These are phyloP conservation scores for Catunica adiposa DNA, from an alignment of 2,329 filamentous ascomycete genomes.

Conservation along the genomic window DNA sequence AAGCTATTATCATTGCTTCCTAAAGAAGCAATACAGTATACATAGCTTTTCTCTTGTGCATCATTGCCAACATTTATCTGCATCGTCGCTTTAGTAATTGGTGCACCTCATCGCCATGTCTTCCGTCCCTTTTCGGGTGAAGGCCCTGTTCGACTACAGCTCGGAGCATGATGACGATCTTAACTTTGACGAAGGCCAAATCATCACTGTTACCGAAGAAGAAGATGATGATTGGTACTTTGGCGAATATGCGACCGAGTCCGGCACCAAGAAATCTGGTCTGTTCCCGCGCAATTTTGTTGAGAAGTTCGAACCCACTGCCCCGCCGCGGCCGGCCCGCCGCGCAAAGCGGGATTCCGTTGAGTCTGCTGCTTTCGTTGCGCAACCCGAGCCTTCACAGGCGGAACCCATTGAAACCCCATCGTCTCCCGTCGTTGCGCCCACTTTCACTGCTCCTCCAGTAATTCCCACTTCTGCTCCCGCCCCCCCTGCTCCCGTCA, in stretches of 20 bases:
- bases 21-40: not conserved
- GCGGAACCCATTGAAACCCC: not conserved
- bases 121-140: conserved; percentile 64
- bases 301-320: conserved; percentile 81
- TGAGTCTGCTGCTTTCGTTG: conserved; percentile 20
- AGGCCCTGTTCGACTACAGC: conserved; percentile 84
- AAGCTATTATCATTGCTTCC: not conserved
- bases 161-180: conserved; percentile 93
- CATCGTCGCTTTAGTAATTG: not conserved
- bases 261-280: conserved; percentile 60
- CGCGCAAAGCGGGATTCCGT: conserved; percentile 49
- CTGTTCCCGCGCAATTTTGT: conserved; percentile 96
- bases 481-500: conserved; percentile 17
- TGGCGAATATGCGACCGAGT: conserved; percentile 67
- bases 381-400: conserved; percentile 15
- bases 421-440: conserved; percentile 8
- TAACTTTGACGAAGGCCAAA: conserved; percentile 65
- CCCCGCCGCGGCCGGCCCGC: conserved; percentile 70
- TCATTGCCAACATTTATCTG: not conserved
- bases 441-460: conserved; percentile 13
- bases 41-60: not conserved
- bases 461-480: conserved; percentile 7
- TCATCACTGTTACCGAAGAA: conserved; percentile 84
- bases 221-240: conserved; percentile 91
- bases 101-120: conserved; percentile 11